Evolutionary conservation across 2,329 filamentous ascomycete genomes (phyloP).

Genomic region (Aureobasidium melanogenum): DNA sequence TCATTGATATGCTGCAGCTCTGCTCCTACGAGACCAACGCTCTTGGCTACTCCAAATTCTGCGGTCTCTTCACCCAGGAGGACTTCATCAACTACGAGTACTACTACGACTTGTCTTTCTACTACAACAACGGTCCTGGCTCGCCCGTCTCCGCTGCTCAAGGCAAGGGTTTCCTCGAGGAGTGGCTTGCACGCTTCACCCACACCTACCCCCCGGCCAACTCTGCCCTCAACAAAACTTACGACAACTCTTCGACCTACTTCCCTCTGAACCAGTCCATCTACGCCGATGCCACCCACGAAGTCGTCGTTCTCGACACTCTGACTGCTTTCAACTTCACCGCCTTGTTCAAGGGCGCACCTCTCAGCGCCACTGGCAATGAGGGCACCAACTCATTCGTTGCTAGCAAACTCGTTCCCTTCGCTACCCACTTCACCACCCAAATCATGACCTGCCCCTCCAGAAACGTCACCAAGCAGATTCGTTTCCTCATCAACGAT

Average conservation of each 20-base stretch:
- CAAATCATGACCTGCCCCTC: conserved; percentile 9
- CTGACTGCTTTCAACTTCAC: conserved; percentile 8
- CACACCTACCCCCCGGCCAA: conserved; percentile 4
- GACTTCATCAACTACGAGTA: conserved; percentile 12
- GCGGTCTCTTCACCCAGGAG: neutral
- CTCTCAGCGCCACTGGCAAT: conserved; percentile 1
- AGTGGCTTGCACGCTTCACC: conserved; percentile 10
- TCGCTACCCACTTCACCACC: conserved; percentile 9
- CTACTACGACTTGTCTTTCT: conserved; percentile 11
- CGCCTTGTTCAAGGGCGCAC: neutral
- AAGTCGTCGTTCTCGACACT: conserved; percentile 5
- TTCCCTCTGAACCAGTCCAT: conserved; percentile 10
- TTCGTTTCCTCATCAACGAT: conserved; percentile 9
- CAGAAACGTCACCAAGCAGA: conserved; percentile 5
- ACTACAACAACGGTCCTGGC: conserved; percentile 11
- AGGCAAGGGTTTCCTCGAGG: conserved; percentile 4
- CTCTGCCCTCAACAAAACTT: conserved; percentile 1
- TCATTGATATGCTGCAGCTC: conserved; percentile 2
- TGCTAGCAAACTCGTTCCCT: conserved; percentile 7
- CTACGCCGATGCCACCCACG: conserved; percentile 10
- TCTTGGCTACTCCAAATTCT: conserved; percentile 10
- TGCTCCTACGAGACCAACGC: conserved; percentile 9
- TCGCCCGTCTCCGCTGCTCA: conserved; percentile 6
- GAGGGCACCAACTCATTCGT: conserved; percentile 1
- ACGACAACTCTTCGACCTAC: neutral